These are phyloP conservation scores for Nicotiana sylvestris DNA, from an alignment of 257 asterid species.

Conservation along the genomic window DNA sequence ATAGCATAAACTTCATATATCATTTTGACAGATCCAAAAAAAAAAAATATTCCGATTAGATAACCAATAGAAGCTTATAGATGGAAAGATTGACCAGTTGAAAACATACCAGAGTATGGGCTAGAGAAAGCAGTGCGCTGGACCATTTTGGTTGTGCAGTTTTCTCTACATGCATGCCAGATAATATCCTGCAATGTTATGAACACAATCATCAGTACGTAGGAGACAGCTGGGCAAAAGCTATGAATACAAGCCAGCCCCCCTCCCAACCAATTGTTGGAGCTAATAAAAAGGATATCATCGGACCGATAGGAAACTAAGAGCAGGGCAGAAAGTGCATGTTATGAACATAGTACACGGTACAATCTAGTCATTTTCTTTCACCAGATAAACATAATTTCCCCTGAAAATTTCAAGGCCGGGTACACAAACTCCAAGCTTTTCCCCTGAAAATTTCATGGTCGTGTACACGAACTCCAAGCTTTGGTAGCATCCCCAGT, in stretches of 20 bases:
- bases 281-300: background rate
- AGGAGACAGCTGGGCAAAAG: background rate
- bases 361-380: background rate
- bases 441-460: background rate
- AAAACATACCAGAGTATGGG: constrained; percentile 57
- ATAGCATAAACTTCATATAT: background rate
- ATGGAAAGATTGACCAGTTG: background rate
- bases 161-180: constrained; percentile 52
- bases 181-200: constrained; percentile 62
- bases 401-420: background rate
- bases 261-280: background rate
- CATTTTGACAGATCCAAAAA: background rate
- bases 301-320: background rate
- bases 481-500: background rate
- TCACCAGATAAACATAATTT: background rate
- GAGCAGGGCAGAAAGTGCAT: background rate
- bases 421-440: background rate
- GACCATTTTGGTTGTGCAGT: constrained; percentile 57
- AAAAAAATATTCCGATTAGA: background rate
- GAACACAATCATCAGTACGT: constrained; percentile 1
- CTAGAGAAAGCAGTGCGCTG: constrained; percentile 56
- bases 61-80: background rate
- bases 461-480: background rate
- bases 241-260: background rate
- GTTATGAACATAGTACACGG: background rate